Conservation (phyloP, 352 stramenopile genomes). For the Phytophthora europaea region DNA sequence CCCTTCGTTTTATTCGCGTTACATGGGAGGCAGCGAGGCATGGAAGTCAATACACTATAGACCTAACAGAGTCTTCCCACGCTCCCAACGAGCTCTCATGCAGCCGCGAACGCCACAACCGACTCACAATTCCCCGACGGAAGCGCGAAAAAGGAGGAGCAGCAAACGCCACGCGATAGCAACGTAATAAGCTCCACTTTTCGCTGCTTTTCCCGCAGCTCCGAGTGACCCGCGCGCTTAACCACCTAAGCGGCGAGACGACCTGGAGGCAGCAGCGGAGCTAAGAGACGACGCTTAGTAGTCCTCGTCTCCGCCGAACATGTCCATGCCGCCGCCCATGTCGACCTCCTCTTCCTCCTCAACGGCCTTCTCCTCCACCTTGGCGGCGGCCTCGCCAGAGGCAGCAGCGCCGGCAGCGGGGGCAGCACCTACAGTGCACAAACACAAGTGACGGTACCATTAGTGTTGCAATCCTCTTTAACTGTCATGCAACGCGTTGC, state of each 20-base stretch:
- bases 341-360: conserved; percentile 91
- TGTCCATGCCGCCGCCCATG: conserved; percentile 87
- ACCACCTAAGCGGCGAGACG: not conserved
- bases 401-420: conserved; percentile 62
- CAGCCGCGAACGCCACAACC: conserved; percentile 14
- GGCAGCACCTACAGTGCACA: conserved; percentile 51
- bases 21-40: conserved; percentile 41
- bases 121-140: conserved; percentile 9
- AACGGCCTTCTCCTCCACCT: conserved; percentile 70
- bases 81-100: conserved; percentile 14
- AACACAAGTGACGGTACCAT: conserved; percentile 4
- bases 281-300: conserved; percentile 66
- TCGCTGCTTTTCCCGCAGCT: not conserved
- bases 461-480: not conserved
- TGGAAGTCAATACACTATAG: conserved; percentile 50
- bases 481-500: not conserved
- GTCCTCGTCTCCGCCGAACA: conserved; percentile 89
- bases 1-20: conserved; percentile 81
- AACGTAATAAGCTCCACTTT: not conserved
- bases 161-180: not conserved
- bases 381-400: conserved; percentile 52
- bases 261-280: conserved; percentile 9
- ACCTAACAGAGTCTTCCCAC: conserved; percentile 39
- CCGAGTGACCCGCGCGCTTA: not conserved
- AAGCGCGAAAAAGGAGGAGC: not conserved